Conservation (phyloP, 192 early-diverging fungal genomes). For the Coemansia sp. region DNA sequence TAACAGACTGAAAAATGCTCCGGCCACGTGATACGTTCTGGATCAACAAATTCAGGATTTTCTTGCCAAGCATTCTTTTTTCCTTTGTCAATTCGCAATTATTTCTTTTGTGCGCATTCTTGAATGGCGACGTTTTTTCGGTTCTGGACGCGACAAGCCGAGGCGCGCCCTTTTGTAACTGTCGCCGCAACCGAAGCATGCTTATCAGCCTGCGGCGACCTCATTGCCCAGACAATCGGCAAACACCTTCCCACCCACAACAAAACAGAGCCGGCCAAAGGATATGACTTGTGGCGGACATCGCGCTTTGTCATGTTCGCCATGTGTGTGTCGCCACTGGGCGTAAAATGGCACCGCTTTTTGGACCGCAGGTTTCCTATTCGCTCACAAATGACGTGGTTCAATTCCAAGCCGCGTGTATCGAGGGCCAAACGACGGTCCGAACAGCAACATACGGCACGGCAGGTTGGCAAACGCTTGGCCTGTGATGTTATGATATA, state of each 20-base stretch:
- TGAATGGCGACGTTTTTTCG: constrained; percentile 52
- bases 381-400: constrained; percentile 48
- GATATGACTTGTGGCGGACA: constrained; percentile 48
- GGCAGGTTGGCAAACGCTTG: constrained; percentile 48
- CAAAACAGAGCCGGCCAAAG: constrained; percentile 1
- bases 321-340: constrained; percentile 45
- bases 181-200: constrained; percentile 52
- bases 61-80: not conserved
- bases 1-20: constrained; percentile 6
- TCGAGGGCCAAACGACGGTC: constrained; percentile 25
- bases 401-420: constrained; percentile 21
- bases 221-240: constrained; percentile 47
- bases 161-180: constrained; percentile 52
- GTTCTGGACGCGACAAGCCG: constrained; percentile 56
- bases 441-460: constrained; percentile 29
- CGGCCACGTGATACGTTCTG: not conserved
- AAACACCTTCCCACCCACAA: constrained; percentile 21
- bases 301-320: constrained; percentile 49
- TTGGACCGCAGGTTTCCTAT: constrained; percentile 50
- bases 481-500: constrained; percentile 40
- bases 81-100: not conserved
- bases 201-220: constrained; percentile 52
- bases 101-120: constrained; percentile 6
- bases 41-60: not conserved
- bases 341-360: constrained; percentile 54